phyloP scores from a whole-genome alignment of 805 yeast species.

The Wickerhamiella bombiphila region DNA sequence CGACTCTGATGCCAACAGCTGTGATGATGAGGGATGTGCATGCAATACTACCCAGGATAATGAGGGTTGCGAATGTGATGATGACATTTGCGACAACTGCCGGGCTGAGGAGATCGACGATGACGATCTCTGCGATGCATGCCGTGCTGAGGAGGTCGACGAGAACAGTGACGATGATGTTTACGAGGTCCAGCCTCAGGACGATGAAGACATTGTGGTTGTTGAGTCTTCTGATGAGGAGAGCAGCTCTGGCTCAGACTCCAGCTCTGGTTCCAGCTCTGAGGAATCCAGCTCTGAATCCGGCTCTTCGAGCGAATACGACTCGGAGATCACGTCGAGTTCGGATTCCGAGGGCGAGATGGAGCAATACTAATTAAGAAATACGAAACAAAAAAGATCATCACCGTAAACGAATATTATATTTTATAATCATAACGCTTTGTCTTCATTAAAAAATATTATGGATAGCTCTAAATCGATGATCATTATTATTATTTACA shows the following conservation, averaged over 20 bases:
- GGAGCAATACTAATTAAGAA: too few relatives aligned
- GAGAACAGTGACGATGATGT: constrained; percentile 4
- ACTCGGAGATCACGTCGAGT: too few relatives aligned
- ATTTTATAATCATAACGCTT: too few relatives aligned
- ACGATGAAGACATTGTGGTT: constrained; percentile 9
- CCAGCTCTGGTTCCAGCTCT: constrained; percentile 5
- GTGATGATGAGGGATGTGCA: too few relatives aligned
- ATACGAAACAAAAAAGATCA: too few relatives aligned
- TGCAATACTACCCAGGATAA: too few relatives aligned
- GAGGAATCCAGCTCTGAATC: constrained; percentile 11
- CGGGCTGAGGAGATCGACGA: constrained; percentile 1
- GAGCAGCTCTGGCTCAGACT: background rate
- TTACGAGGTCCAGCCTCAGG: constrained; percentile 11
- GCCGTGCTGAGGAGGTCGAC: constrained; percentile 4
- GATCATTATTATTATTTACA: too few relatives aligned
- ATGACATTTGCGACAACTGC: constrained; percentile 1
- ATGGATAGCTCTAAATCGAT: too few relatives aligned
- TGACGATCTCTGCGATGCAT: constrained; percentile 3
- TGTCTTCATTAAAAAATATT: too few relatives aligned
- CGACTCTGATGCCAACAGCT: constrained; percentile 1
- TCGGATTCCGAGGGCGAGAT: too few relatives aligned
- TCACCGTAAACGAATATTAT: too few relatives aligned
- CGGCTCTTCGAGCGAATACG: too few relatives aligned
- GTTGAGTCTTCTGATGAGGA: constrained; percentile 4
- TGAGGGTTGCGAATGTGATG: background rate